A percentile compares a stretch with the other conserved stretches of the same genome.
Conservation (phyloP, 2,329 filamentous ascomycete species). For the Sporothrix phasma region DNA sequence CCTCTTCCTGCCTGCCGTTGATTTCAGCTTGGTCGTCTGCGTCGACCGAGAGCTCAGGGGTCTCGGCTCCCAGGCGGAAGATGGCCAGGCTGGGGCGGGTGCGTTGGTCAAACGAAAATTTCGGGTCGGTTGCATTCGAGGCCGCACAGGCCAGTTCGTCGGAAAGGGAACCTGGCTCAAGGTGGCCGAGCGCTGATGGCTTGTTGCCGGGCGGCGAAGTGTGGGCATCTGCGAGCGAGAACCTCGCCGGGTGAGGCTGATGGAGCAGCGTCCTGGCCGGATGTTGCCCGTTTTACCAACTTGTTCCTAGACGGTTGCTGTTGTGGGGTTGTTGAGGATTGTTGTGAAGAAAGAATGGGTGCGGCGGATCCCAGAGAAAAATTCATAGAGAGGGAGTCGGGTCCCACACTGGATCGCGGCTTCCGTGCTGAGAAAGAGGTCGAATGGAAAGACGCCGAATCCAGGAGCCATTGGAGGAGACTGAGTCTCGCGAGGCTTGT, state of each 20-base stretch:
- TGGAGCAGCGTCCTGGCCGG: conserved; percentile 36
- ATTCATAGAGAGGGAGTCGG: conserved; percentile 54
- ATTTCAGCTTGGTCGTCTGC: conserved; percentile 1
- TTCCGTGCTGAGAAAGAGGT: conserved; percentile 54
- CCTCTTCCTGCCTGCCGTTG: background rate
- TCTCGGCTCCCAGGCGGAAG: conserved; percentile 15
- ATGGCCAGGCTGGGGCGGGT: conserved; percentile 21
- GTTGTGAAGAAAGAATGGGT: conserved; percentile 45
- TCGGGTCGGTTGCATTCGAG: conserved; percentile 19
- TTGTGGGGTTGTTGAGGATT: conserved; percentile 25
- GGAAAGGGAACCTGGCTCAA: conserved; percentile 41
- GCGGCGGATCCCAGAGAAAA: conserved; percentile 58
- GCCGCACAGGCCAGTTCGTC: conserved; percentile 17
- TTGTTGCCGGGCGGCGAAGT: conserved; percentile 65
- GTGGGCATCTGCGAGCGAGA: conserved; percentile 53
- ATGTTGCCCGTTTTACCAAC: conserved; percentile 62
- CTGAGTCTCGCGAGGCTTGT: conserved; percentile 44
- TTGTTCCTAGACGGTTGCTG: conserved; percentile 56
- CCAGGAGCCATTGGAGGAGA: conserved; percentile 59
- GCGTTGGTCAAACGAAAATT: conserved; percentile 29
- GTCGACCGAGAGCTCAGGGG: conserved; percentile 14
- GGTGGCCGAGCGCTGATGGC: conserved; percentile 65
- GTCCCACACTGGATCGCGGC: conserved; percentile 54
- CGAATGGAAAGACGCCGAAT: conserved; percentile 61
- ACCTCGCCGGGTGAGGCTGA: conserved; percentile 35